Conservation (phyloP, 78 protist genomes). For the Dictyostelium capitatum region DNA sequence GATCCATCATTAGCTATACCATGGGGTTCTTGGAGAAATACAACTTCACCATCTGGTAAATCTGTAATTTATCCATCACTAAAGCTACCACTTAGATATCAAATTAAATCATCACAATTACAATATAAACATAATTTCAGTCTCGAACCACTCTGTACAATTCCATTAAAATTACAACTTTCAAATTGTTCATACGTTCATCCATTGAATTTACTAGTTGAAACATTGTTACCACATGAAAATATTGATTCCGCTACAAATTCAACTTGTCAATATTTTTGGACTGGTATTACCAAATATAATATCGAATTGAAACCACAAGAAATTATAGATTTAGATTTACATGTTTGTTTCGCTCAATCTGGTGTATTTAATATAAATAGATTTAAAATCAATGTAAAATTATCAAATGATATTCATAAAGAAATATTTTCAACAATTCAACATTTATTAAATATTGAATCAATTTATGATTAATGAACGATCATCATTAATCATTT, state of each 20-base stretch:
- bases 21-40: conserved; percentile 73
- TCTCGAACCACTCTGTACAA: conserved; percentile 29
- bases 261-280: conserved; percentile 66
- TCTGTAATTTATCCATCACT: conserved; percentile 48
- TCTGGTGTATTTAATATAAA: conserved; percentile 63
- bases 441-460: conserved; percentile 70
- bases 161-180: conserved; percentile 49
- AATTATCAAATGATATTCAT: conserved; percentile 47
- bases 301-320: conserved; percentile 47
- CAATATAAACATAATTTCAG: not conserved
- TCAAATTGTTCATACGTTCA: conserved; percentile 49
- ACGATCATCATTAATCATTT: too few relatives aligned
- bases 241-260: conserved; percentile 2
- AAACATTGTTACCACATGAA: conserved; percentile 62
- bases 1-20: conserved; percentile 46
- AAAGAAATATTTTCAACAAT: conserved; percentile 66
- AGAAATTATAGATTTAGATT: conserved; percentile 12
- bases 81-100: conserved; percentile 47
- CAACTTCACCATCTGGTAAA: conserved; percentile 72
- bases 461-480: not conserved
- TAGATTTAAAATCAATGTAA: conserved; percentile 63
- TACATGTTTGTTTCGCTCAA: conserved; percentile 33
- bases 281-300: conserved; percentile 66
- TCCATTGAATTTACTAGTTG: conserved; percentile 14
- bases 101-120: conserved; percentile 12